Evolutionary conservation across 1,284 basidiomycete species (phyloP), one percentile per base, ranked within the genome.

Genomic region (Austroboletus olivaceoglutinosus): DNA sequence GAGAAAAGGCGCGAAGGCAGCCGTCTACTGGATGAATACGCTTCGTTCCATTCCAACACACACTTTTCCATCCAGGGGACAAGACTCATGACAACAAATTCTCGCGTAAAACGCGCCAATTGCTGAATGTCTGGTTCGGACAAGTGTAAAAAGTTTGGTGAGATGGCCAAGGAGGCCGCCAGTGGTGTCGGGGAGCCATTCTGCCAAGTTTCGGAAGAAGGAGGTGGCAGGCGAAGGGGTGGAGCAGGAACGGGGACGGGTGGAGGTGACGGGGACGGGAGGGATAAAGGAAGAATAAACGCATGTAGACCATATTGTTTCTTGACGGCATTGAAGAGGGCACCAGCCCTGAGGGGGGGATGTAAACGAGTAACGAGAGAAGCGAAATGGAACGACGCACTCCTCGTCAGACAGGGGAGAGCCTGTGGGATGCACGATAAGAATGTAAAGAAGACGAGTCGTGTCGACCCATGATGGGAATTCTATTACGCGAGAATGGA

Each of bases 31-130:
- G 90, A 89, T 18, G 87, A 84, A 63, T 90, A 95, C 77, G 80
- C 80, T 73, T 99, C 96, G 66, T 97, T 97, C 90, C 93, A 97
- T 52, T 97, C 91, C 42, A 93, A 67, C 1, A 97, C 88, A 62
- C 86, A 88, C 58, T 89, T 89, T 72, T 99, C 96, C 91, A 99
- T 94, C 87, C 91, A 98, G 0, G 96, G 96, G 4, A 98, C 73
- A 31, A 99, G 73, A 60, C 89, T 94, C 82, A 93, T 93, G 5
- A 89, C 86, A 2, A 93, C 81, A 58, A 98, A 88, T 67, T 98
- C 96, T 40, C 95, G 82, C 7, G 93, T 81, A 58, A 98, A 93
- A 39, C 83, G 81, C 1, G 86, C 86, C 22, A 91, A 82, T 53
- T 85, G 81, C 53, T 89, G 82, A 11, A 94, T 89, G 68, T 98